Conservation (phyloP, 441 rosid species). For the Erodium moschatum region DNA sequence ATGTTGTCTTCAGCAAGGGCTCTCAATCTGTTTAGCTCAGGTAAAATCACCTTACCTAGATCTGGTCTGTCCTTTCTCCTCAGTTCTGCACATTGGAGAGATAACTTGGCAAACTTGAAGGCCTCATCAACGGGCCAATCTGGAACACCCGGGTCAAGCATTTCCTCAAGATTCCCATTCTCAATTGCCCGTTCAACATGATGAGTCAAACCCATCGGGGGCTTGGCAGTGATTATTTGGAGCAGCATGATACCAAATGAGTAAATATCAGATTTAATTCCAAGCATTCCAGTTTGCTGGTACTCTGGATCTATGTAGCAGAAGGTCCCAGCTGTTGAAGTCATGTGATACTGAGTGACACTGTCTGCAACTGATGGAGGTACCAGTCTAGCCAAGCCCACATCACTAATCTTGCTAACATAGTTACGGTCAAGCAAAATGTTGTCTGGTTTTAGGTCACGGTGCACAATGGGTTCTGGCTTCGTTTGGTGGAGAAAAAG, state of each 20-base stretch:
- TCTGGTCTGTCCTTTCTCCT: conserved; percentile 81
- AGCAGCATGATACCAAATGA: conserved; percentile 70
- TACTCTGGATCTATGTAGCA: conserved; percentile 90
- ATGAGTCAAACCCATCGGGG: conserved; percentile 81
- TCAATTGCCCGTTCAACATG: conserved; percentile 53
- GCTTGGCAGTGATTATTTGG: conserved; percentile 65
- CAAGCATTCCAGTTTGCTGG: conserved; percentile 83
- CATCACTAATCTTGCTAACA: conserved; percentile 80
- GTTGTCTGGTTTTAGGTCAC: conserved; percentile 81
- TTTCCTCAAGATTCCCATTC: conserved; percentile 37
- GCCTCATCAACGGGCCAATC: conserved; percentile 77
- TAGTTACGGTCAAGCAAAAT: conserved; percentile 71
- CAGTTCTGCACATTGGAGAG: conserved; percentile 61
- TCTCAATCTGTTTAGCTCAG: conserved; percentile 56
- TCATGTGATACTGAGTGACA: conserved; percentile 71
- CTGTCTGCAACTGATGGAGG: conserved; percentile 61
- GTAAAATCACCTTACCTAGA: conserved; percentile 49
- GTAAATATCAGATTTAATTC: conserved; percentile 68
- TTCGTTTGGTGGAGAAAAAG: conserved; percentile 81
- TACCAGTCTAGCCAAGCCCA: conserved; percentile 80
- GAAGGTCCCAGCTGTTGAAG: conserved; percentile 82
- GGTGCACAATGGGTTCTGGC: conserved; percentile 87
- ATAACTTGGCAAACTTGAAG: conserved; percentile 43
- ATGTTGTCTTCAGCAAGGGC: conserved; percentile 43
- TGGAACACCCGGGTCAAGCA: conserved; percentile 45